Percentiles rank a stretch among this genome's conserved stretches.
phyloP scores from a whole-genome alignment of 495 filamentous ascomycete species.

The Aspergillus saccharolyticus region DNA sequence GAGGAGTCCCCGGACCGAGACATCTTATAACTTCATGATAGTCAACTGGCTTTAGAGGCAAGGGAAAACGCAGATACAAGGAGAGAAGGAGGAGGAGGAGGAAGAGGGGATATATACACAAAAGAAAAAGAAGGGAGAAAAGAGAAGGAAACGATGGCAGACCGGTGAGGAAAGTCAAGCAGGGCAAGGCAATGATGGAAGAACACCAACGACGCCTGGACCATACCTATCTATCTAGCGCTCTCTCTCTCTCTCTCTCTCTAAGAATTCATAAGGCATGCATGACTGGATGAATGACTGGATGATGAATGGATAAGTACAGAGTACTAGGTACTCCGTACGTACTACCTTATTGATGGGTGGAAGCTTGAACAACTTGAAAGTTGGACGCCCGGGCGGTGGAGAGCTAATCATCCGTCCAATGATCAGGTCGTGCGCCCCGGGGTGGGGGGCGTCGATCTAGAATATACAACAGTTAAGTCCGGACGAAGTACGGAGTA shows the following conservation, averaged over 20 bases:
- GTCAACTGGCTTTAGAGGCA: neutral
- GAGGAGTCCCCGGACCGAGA: conserved; percentile 29
- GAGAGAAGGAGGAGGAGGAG: neutral
- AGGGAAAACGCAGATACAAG: neutral
- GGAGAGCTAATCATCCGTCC: neutral
- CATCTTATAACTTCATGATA: conserved; percentile 25
- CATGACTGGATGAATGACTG: neutral
- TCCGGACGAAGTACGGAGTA: too few relatives aligned
- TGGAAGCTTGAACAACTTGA: neutral
- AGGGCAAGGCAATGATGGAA: neutral
- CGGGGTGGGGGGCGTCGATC: neutral
- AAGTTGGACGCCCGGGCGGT: too few relatives aligned
- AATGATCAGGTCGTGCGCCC: neutral
- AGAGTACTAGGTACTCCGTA: neutral
- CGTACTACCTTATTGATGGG: too few relatives aligned
- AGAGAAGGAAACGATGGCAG: too few relatives aligned
- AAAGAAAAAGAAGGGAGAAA: neutral
- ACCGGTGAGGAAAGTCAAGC: neutral
- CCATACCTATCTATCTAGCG: neutral
- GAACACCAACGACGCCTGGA: neutral
- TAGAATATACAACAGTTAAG: neutral
- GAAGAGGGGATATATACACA: neutral
- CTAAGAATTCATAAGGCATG: too few relatives aligned
- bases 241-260: too few relatives aligned
- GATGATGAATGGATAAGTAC: neutral